Base-by-base conservation (phyloP, 805 yeast species). In the Candida wancherniae region DNA sequence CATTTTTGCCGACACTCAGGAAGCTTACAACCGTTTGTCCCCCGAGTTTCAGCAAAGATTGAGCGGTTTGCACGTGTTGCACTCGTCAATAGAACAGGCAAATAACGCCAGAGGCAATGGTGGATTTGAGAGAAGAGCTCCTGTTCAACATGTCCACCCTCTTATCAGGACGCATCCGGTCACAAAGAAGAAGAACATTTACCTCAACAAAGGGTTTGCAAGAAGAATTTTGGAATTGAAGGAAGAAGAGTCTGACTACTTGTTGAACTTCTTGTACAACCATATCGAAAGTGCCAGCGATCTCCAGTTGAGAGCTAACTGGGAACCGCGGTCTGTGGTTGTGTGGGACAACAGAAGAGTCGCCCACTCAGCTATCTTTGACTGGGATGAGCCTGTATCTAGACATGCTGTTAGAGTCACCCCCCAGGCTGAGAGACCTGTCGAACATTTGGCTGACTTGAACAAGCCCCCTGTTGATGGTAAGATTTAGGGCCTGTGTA, bases 261-360 rank as follows among this genome's bases (percentile, higher is more conserved):
- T 84, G 36, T 62, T 84, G 45, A 57, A 70, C 31, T 74, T 80
- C 47, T 61, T 84, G 44, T 69, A 67, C 46, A 57, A 61, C 31
- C 77, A 75, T 42, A 63, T 78, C 22, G 68, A 71, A 30, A 58
- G 60, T 41, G 53, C 74, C 16, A 71, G 69, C 35, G 86, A 80
- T 51, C 65, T 80, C 44, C 84, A 80, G 43, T 62, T 80, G 32
- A 71, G 88, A 50, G 84, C 84, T 26, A 67, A 56, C 33, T 83
- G 86, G 83, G 80, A 75, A 50, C 77, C 79, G 31, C 70, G 71
- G 29, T 72, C 86, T 1, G 80, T 83, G 31, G 84, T 78, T 13
- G 56, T 80, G 16, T 83, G 90, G 90, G 92, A 83, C 50, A 83
- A 83, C 65, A 75, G 92, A 53, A 65, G 80, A 49, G 71, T 77